Base-by-base conservation (phyloP, 352 stramenopile species). In the Globisporangium parvum region DNA sequence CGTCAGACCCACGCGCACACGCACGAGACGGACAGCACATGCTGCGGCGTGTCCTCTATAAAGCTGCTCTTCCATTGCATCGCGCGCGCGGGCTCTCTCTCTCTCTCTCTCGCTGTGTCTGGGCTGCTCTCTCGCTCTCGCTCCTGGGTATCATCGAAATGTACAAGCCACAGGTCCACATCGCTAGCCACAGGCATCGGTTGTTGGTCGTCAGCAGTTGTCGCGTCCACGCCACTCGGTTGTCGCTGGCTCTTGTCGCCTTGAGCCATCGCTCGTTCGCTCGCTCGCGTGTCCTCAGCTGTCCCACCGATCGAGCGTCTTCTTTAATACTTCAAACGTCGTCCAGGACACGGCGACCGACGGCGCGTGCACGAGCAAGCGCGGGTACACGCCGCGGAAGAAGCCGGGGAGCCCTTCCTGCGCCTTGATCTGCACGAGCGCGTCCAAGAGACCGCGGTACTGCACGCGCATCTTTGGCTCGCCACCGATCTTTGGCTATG, bases 291-390 rank as follows among this genome's bases (percentile, higher is more conserved):
- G 8, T 44, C 53, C 52, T 41, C 63, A 57, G 21, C 67, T 55
- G 35, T 55, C 55, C 69, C 80, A 73, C 42, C 67, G 59, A 51
- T 88, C 79, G 33, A 93, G 66, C 24, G 78, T 87, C 69, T 93
- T 93, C 70, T 93, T 93, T 72, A 93, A 85, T 75, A 93, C 83
- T 91, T 99, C 97, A 80, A 99, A 99, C 35, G 96, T 98, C 48
- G 97, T 99, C 97, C 97, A 99, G 41, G 91, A 98, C 57, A 99
- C 97, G 8, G 97, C 97, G 42, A 99, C 97, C 33, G 92, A 96
- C 23, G 97, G 97, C 35, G 97, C 95, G 58, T 99, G 95, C 20
- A 98, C 90, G 57, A 98, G 74, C 55, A 99, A 63, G 33, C 97
- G 83, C 18, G 97, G 94, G 28, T 90, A 77, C 21, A 98, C 77